Percentiles rank a stretch among this genome's conserved stretches.
Evolutionary conservation across 1,284 basidiomycete genomes (phyloP).

Genomic region (Pyrrhoderma noxium): DNA sequence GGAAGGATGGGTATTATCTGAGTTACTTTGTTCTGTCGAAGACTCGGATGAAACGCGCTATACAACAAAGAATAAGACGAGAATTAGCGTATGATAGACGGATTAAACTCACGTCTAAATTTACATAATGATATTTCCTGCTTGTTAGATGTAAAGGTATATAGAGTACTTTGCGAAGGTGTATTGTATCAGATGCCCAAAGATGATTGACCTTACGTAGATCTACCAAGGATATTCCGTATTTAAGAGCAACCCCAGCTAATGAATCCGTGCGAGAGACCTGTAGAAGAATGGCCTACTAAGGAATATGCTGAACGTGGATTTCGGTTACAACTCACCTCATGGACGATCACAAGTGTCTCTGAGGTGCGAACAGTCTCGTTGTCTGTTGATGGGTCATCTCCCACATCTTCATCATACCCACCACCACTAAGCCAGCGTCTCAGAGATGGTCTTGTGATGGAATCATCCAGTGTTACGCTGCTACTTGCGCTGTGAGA

Average conservation of each 20-base stretch:
- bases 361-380: conserved; percentile 3
- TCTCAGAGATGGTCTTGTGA: conserved; percentile 9
- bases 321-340: conserved; percentile 2
- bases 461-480: background rate
- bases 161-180: conserved; percentile 74
- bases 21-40: conserved; percentile 19
- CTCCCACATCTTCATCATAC: background rate
- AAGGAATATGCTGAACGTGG: background rate
- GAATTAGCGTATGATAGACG: background rate
- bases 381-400: background rate
- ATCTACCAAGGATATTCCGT: conserved; percentile 77
- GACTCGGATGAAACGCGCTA: conserved; percentile 27
- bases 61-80: background rate
- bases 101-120: conserved; percentile 2
- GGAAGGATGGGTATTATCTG: conserved; percentile 18
- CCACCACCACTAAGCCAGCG: conserved; percentile 3
- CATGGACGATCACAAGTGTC: conserved; percentile 15
- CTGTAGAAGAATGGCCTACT: conserved; percentile 32
- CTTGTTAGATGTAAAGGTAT: conserved; percentile 54
- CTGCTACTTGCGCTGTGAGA: background rate
- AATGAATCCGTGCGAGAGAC: conserved; percentile 70
- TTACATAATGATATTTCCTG: conserved; percentile 21
- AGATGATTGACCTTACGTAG: conserved; percentile 83
- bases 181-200: conserved; percentile 85
- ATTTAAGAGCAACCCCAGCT: conserved; percentile 78